Conservation (phyloP, 306 rosid species). For the Cajanus cajan region DNA sequence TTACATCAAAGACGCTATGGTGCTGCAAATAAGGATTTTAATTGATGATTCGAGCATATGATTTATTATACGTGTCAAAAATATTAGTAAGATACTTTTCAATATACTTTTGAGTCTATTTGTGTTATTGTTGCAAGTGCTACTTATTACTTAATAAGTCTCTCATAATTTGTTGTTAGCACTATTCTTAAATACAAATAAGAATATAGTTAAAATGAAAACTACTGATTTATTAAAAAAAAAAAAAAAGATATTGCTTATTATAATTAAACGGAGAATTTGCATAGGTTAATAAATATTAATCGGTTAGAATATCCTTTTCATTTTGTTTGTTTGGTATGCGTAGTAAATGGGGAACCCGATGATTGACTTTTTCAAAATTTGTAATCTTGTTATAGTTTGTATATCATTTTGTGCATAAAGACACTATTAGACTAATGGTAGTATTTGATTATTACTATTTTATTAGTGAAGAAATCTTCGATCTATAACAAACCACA, state of each 20-base stretch:
- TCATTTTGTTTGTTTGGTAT: neutral
- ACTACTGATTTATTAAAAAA: no score
- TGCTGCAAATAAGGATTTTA: neutral
- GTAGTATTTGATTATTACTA: no score
- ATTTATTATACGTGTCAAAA: no score
- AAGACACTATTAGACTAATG: slow-evolving; percentile 11
- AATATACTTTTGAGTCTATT: no score
- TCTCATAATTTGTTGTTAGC: no score
- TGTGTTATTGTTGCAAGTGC: no score
- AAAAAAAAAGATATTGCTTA: neutral
- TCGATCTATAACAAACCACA: neutral
- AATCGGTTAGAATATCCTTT: neutral
- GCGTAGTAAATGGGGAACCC: neutral
- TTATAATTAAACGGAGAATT: neutral
- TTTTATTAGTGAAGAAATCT: neutral
- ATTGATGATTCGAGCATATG: neutral
- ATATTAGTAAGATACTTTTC: no score
- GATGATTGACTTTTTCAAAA: neutral
- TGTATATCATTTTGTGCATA: neutral
- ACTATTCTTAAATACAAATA: no score
- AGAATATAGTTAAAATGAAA: neutral
- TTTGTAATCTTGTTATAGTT: neutral
- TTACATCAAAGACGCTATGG: neutral
- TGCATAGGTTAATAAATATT: neutral
- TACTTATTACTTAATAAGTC: no score